phyloP scores from a whole-genome alignment of 1,284 basidiomycete genomes.

The Inonotus obliquus region DNA sequence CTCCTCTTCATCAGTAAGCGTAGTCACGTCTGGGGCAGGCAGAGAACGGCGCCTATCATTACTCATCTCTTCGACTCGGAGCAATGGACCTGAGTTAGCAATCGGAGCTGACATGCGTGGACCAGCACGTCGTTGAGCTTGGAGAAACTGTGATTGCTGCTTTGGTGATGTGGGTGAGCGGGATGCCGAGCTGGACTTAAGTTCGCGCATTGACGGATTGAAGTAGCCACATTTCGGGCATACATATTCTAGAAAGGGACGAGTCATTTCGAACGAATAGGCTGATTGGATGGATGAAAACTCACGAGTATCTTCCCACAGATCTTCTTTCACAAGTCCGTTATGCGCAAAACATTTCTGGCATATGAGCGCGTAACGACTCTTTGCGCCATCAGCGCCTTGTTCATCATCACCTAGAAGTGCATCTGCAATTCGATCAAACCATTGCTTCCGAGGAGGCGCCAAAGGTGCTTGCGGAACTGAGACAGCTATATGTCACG shows the following conservation, averaged over 20 bases:
- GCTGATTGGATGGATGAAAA: conserved; percentile 22
- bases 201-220: conserved; percentile 52
- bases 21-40: neutral
- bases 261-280: conserved; percentile 7
- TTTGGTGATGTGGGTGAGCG: neutral
- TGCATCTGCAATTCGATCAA: conserved; percentile 83
- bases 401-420: conserved; percentile 81
- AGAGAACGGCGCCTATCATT: conserved; percentile 7
- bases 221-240: conserved; percentile 75
- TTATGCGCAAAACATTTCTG: conserved; percentile 92
- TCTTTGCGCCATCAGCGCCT: conserved; percentile 40
- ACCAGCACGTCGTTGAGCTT: neutral
- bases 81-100: neutral
- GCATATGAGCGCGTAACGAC: conserved; percentile 92
- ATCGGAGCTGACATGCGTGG: conserved; percentile 12
- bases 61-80: neutral
- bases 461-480: conserved; percentile 41
- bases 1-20: conserved; percentile 3
- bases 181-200: conserved; percentile 24
- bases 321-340: conserved; percentile 84
- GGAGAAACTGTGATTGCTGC: neutral
- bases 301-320: conserved; percentile 90
- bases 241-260: conserved; percentile 51
- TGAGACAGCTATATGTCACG: conserved; percentile 12
- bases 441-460: conserved; percentile 77